Percentiles rank a stretch among this genome's conserved stretches.
phyloP scores from a whole-genome alignment of 2,329 filamentous ascomycete genomes.

The Parasarocladium wereldwijsianum region DNA sequence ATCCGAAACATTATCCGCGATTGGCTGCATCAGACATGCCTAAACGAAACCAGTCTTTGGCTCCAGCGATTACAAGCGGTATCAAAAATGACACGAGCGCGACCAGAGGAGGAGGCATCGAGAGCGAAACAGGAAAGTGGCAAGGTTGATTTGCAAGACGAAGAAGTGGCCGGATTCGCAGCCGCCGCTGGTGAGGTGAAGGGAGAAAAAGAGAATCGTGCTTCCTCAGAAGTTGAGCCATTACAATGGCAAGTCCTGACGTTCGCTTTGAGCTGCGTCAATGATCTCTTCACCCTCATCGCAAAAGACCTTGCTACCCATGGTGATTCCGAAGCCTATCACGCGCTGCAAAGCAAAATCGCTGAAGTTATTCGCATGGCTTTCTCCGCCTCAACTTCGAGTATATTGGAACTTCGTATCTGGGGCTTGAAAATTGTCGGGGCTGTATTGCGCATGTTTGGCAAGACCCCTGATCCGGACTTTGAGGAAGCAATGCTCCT shows the following conservation, averaged over 20 bases:
- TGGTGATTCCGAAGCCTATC: conserved; percentile 63
- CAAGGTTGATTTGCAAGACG: conserved; percentile 75
- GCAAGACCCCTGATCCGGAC: conserved; percentile 86
- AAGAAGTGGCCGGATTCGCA: conserved; percentile 92
- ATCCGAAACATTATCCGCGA: conserved; percentile 81
- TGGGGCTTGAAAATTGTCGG: conserved; percentile 91
- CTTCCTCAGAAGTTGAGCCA: conserved; percentile 59
- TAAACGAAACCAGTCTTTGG: conserved; percentile 71
- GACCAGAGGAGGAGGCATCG: conserved; percentile 37
- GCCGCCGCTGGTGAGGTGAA: conserved; percentile 49
- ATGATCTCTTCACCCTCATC: conserved; percentile 66
- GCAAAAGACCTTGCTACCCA: conserved; percentile 66
- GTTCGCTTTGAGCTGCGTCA: conserved; percentile 82
- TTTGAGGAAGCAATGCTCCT: conserved; percentile 94
- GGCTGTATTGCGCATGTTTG: conserved; percentile 88
- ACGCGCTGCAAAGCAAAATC: conserved; percentile 66
- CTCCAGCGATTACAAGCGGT: conserved; percentile 78
- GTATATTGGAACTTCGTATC: conserved; percentile 76
- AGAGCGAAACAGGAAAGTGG: conserved; percentile 27
- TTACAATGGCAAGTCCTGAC: conserved; percentile 91
- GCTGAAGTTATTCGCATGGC: conserved; percentile 93
- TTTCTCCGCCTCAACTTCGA: conserved; percentile 91
- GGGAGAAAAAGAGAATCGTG: conserved; percentile 36
- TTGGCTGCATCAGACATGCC: conserved; percentile 83
- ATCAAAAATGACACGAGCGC: conserved; percentile 71